Evolutionary conservation across 2,329 filamentous ascomycete genomes (phyloP).

Genomic region (Pleoardoris graminearum): DNA sequence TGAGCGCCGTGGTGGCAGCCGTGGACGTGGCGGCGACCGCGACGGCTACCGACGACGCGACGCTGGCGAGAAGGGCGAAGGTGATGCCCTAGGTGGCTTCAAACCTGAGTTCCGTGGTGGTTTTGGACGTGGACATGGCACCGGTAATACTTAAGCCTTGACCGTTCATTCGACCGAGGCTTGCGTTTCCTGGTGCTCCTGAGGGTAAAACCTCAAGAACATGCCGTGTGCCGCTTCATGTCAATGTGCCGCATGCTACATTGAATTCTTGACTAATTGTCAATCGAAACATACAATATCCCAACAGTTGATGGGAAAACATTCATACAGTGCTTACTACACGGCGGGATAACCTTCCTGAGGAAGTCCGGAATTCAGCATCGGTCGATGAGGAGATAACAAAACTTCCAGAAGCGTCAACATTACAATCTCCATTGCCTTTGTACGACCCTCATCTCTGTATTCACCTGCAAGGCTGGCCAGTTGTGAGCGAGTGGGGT

Average conservation of each 20-base stretch:
- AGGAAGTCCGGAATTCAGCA: no score
- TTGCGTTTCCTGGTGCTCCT: no score
- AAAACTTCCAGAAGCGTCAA: conserved; percentile 23
- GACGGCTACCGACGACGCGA: conserved; percentile 87
- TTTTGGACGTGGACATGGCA: conserved; percentile 46
- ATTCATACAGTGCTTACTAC: no score
- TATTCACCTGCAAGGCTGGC: conserved; percentile 10
- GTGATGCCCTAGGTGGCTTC: conserved; percentile 47
- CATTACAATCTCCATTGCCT: conserved; percentile 12
- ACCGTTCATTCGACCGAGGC: neutral
- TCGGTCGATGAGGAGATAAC: neutral
- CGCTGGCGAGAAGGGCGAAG: conserved; percentile 54
- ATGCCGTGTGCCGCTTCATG: no score
- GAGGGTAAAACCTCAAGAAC: no score
- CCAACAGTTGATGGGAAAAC: no score
- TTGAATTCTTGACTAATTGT: no score
- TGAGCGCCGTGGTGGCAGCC: conserved; percentile 41
- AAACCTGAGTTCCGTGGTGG: conserved; percentile 36
- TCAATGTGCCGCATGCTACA: no score
- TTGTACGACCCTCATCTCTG: neutral
- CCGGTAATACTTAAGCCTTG: conserved; percentile 40
- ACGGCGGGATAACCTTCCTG: no score
- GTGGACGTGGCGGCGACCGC: conserved; percentile 70
- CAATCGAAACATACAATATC: no score
- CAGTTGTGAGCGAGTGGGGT: conserved; percentile 9